phyloP scores from a whole-genome alignment of 345 rosid species.

The Odontarrhena argentea region DNA sequence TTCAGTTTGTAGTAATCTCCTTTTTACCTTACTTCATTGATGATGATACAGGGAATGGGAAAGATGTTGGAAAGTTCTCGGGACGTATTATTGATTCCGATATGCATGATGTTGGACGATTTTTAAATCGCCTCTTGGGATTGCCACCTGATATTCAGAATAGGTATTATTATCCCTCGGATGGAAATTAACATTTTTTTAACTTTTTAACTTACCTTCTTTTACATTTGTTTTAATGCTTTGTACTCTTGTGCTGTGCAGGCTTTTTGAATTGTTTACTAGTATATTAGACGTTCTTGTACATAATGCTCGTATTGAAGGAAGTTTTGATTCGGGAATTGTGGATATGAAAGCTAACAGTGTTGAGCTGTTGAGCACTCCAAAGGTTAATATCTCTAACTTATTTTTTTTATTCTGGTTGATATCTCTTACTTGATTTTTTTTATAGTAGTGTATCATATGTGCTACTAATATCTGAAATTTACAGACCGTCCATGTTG shows the following conservation, averaged over 20 bases:
- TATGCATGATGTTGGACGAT: conserved; percentile 98
- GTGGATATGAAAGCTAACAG: conserved; percentile 93
- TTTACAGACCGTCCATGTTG: conserved; percentile 88
- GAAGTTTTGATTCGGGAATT: conserved; percentile 91
- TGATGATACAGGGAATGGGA: conserved; percentile 71
- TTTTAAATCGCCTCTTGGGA: conserved; percentile 90
- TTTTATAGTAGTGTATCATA: conserved; percentile 21
- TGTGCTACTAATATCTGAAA: conserved; percentile 33
- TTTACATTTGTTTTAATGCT: conserved; percentile 24
- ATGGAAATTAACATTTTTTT: neutral
- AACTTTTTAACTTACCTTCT: neutral
- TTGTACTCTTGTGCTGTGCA: conserved; percentile 40
- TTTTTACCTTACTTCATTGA: conserved; percentile 14
- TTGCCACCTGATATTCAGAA: conserved; percentile 97
- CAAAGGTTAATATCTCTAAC: conserved; percentile 65
- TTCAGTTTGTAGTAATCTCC: conserved; percentile 12
- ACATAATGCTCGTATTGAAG: conserved; percentile 94
- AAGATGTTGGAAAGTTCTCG: conserved; percentile 74
- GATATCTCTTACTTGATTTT: conserved; percentile 32
- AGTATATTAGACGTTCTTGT: conserved; percentile 83
- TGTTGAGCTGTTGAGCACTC: conserved; percentile 75
- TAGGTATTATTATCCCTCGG: conserved; percentile 49
- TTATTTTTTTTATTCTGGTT: conserved; percentile 11
- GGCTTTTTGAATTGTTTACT: conserved; percentile 91
- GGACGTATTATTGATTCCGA: conserved; percentile 98